Conservation (phyloP, 2,329 filamentous ascomycete species). For the Helminthosporium solani region DNA sequence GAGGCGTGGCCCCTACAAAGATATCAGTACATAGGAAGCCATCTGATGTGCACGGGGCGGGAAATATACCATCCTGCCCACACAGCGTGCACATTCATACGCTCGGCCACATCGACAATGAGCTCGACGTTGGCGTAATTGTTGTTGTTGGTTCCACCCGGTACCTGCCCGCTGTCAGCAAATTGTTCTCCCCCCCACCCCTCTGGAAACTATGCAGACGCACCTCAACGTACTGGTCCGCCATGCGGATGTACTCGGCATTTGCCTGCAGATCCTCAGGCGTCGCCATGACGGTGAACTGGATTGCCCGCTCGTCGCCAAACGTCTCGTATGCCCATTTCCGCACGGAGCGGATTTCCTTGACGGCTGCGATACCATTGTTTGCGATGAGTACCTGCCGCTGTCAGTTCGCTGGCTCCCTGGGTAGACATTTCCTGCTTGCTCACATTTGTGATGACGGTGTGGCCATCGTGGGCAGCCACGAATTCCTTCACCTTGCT, state of each 20-base stretch:
- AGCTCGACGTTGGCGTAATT: slow-evolving; percentile 99
- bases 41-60: not conserved
- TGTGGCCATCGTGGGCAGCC: slow-evolving; percentile 83
- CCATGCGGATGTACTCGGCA: slow-evolving; percentile 99
- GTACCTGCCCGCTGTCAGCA: slow-evolving; percentile 60
- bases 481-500: slow-evolving; percentile 97
- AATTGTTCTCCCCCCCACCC: not conserved
- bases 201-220: slow-evolving; percentile 17
- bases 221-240: slow-evolving; percentile 95
- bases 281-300: slow-evolving; percentile 99
- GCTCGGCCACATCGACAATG: slow-evolving; percentile 97
- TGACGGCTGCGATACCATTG: slow-evolving; percentile 99
- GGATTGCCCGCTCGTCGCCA: slow-evolving; percentile 95
- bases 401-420: slow-evolving; percentile 18
- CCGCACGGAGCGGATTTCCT: slow-evolving; percentile 97
- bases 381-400: slow-evolving; percentile 93
- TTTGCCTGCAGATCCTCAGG: slow-evolving; percentile 97
- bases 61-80: slow-evolving; percentile 91
- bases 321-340: slow-evolving; percentile 99
- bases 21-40: slow-evolving; percentile 20
- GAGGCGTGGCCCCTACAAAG: slow-evolving; percentile 75
- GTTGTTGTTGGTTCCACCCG: slow-evolving; percentile 99
- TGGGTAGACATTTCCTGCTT: not conserved
- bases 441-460: slow-evolving; percentile 94
- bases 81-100: slow-evolving; percentile 96